Evolutionary conservation across 495 filamentous ascomycete species (phyloP).

Genomic region (Aspergillus nanangensis): DNA sequence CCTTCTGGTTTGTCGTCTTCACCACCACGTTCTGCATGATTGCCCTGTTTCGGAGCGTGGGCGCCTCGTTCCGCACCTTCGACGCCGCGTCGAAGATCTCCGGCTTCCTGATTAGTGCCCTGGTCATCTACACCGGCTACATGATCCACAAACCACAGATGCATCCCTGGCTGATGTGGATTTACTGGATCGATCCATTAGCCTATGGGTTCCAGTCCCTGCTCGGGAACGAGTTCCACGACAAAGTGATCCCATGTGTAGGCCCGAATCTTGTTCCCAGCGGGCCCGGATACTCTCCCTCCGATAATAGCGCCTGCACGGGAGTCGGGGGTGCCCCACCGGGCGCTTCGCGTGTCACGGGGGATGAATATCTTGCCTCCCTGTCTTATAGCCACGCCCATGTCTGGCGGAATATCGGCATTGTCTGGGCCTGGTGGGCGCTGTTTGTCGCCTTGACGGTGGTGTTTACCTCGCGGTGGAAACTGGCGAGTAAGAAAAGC

Average conservation of each 20-base stretch:
- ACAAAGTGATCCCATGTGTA: slow-evolving; percentile 37
- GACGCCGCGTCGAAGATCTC: slow-evolving; percentile 52
- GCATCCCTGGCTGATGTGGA: slow-evolving; percentile 67
- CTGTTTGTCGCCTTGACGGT: slow-evolving; percentile 17
- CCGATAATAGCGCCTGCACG: neutral
- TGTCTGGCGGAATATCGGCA: slow-evolving; percentile 24
- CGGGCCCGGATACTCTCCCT: slow-evolving; percentile 28
- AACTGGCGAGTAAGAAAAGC: neutral
- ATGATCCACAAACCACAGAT: slow-evolving; percentile 58
- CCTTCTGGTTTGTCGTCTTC: neutral
- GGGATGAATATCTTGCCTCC: slow-evolving; percentile 31
- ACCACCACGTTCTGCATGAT: slow-evolving; percentile 30
- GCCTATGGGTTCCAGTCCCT: slow-evolving; percentile 62
- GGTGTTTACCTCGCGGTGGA: slow-evolving; percentile 12
- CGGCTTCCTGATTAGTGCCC: slow-evolving; percentile 27
- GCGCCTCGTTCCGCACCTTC: slow-evolving; percentile 44
- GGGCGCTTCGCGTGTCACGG: slow-evolving; percentile 7
- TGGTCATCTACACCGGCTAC: slow-evolving; percentile 54
- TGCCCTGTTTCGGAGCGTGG: slow-evolving; percentile 46
- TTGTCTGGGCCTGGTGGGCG: slow-evolving; percentile 19
- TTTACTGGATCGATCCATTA: slow-evolving; percentile 62
- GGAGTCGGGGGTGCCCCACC: neutral
- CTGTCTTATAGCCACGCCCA: slow-evolving; percentile 30
- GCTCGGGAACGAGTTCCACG: slow-evolving; percentile 57
- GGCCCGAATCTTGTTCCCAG: slow-evolving; percentile 40